phyloP scores from a whole-genome alignment of 2,329 filamentous ascomycete species.

The Cucurbitaria berberidis region DNA sequence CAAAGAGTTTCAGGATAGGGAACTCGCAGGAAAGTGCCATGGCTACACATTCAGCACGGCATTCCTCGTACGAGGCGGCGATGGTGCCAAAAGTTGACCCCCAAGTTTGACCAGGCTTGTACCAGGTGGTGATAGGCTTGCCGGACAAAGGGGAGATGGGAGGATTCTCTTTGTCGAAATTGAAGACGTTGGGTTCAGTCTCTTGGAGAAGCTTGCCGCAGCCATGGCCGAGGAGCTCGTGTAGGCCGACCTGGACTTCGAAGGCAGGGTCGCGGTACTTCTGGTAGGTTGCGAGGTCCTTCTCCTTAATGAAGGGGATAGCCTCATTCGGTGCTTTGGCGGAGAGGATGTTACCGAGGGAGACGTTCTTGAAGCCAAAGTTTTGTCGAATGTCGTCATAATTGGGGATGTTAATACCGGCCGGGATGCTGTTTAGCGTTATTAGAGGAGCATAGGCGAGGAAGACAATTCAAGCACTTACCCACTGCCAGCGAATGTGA shows the following conservation, averaged over 20 bases:
- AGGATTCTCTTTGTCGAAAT: slow-evolving; percentile 84
- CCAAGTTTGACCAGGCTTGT: slow-evolving; percentile 96
- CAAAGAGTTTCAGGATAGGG: slow-evolving; percentile 86
- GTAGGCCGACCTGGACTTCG: slow-evolving; percentile 93
- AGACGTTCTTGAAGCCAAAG: slow-evolving; percentile 91
- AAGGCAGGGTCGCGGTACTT: slow-evolving; percentile 87
- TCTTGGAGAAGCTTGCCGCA: slow-evolving; percentile 95
- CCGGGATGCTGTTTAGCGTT: slow-evolving; percentile 56
- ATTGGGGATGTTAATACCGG: slow-evolving; percentile 67
- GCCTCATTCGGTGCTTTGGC: slow-evolving; percentile 92
- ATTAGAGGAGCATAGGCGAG: neutral
- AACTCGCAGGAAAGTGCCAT: slow-evolving; percentile 93
- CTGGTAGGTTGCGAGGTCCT: slow-evolving; percentile 78
- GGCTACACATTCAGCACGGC: slow-evolving; percentile 89
- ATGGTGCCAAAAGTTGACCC: slow-evolving; percentile 88
- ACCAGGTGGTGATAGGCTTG: slow-evolving; percentile 83
- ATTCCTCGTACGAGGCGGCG: slow-evolving; percentile 91
- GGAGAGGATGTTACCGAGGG: slow-evolving; percentile 87
- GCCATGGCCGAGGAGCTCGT: slow-evolving; percentile 87
- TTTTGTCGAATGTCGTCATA: slow-evolving; percentile 72
- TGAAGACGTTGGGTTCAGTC: slow-evolving; percentile 79
- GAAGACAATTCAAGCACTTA: slow-evolving; percentile 14
- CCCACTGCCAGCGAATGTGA: slow-evolving; percentile 75
- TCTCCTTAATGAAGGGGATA: slow-evolving; percentile 84
- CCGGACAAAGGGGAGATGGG: slow-evolving; percentile 80